Evolutionary conservation across 176 grass and related monocot species (phyloP).

Genomic region (Oryza officinalis): DNA sequence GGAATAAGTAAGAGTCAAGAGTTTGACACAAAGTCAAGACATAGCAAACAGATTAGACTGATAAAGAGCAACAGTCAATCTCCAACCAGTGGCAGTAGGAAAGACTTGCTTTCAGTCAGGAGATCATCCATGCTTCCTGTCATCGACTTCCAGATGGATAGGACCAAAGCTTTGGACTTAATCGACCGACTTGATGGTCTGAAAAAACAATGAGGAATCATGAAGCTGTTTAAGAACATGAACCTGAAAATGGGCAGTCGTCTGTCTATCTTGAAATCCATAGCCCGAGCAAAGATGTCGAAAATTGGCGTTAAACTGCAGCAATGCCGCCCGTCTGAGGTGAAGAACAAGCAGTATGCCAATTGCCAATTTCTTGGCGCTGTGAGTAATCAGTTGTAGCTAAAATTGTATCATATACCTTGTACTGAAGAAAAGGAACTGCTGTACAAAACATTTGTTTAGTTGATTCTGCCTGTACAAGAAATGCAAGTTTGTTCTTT

Average conservation of each 20-base stretch:
- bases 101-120: constrained; percentile 49
- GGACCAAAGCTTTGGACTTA: constrained; percentile 82
- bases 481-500: constrained; percentile 25
- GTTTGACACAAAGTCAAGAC: constrained; percentile 63
- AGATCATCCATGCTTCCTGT: constrained; percentile 68
- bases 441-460: constrained; percentile 25
- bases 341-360: constrained; percentile 28
- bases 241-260: constrained; percentile 25
- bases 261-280: constrained; percentile 18
- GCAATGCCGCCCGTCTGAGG: constrained; percentile 32
- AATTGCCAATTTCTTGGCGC: background rate
- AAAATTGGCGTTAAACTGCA: constrained; percentile 20
- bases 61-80: constrained; percentile 96
- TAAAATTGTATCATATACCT: constrained; percentile 38
- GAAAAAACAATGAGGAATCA: constrained; percentile 46
- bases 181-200: constrained; percentile 83
- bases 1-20: constrained; percentile 99
- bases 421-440: constrained; percentile 15
- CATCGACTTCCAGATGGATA: constrained; percentile 81
- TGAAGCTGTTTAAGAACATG: constrained; percentile 16
- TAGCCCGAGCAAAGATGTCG: constrained; percentile 10
- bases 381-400: constrained; percentile 28
- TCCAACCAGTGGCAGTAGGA: constrained; percentile 54
- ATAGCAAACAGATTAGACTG: constrained; percentile 65
- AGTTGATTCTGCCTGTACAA: constrained; percentile 46